These are phyloP conservation scores for Gliomastix tumulicola DNA, from an alignment of 2,329 filamentous ascomycete species.

Conservation along the genomic window DNA sequence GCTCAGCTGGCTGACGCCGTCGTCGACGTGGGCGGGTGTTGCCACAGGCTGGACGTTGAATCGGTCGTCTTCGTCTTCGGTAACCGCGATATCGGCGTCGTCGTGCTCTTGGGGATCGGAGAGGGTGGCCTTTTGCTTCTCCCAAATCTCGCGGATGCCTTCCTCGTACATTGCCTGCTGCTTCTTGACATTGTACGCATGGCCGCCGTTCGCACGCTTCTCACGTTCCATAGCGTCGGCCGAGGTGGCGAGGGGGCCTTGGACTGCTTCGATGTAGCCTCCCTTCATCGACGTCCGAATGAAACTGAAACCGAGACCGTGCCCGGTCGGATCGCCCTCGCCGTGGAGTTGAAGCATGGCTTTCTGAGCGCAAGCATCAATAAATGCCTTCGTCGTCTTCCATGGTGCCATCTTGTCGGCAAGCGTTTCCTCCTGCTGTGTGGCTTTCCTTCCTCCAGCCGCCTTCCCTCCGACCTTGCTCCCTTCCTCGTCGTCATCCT, in stretches of 20 bases:
- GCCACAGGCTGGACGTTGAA: slow-evolving; percentile 68
- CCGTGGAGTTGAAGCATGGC: slow-evolving; percentile 95
- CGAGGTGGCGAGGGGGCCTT: slow-evolving; percentile 56
- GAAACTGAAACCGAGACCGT: slow-evolving; percentile 92
- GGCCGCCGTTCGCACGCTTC: slow-evolving; percentile 82
- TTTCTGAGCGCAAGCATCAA: slow-evolving; percentile 88
- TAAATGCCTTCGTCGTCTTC: slow-evolving; percentile 94
- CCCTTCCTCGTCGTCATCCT: slow-evolving; percentile 36
- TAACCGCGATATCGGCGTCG: slow-evolving; percentile 51
- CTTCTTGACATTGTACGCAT: slow-evolving; percentile 94
- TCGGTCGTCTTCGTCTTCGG: slow-evolving; percentile 56
- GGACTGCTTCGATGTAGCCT: slow-evolving; percentile 78
- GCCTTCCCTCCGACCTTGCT: slow-evolving; percentile 17
- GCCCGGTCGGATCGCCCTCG: slow-evolving; percentile 88
- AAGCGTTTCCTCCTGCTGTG: slow-evolving; percentile 61
- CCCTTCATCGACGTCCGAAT: slow-evolving; percentile 99
- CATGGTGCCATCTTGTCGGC: slow-evolving; percentile 90
- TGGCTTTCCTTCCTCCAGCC: slow-evolving; percentile 34
- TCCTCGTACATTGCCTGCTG: slow-evolving; percentile 91
- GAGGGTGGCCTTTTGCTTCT: slow-evolving; percentile 73
- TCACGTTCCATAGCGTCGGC: slow-evolving; percentile 85
- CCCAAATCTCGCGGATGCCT: slow-evolving; percentile 88
- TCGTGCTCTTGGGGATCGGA: slow-evolving; percentile 64
- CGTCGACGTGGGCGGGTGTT: slow-evolving; percentile 63
- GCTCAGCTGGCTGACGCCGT: slow-evolving; percentile 74